Percentiles rank a stretch among this genome's conserved stretches.
These are phyloP conservation scores for Abrus precatorius DNA, from an alignment of 306 rosid genomes.

Conservation along the genomic window DNA sequence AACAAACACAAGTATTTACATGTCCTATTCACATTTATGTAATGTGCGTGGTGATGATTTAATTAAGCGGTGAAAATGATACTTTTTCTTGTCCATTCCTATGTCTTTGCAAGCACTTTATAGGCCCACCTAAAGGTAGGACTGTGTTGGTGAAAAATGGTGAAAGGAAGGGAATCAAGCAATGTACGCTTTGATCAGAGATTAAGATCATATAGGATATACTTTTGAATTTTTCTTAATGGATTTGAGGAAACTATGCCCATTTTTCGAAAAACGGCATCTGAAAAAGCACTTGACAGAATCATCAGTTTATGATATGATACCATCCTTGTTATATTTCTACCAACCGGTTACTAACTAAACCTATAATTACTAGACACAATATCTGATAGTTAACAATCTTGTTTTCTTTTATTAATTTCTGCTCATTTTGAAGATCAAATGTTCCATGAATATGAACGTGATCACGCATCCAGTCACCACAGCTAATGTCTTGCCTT, in stretches of 20 bases:
- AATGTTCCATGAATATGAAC: background rate
- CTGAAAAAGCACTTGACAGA: slow-evolving; percentile 16
- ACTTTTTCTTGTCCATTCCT: slow-evolving; percentile 4
- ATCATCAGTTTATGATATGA: background rate
- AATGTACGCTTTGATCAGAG: slow-evolving; percentile 38
- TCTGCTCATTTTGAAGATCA: background rate
- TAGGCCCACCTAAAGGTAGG: slow-evolving; percentile 48
- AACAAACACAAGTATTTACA: slow-evolving; percentile 37
- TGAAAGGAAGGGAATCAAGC: slow-evolving; percentile 45
- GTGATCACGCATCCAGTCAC: background rate
- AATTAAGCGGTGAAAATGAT: slow-evolving; percentile 37
- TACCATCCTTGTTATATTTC: too few species aligned
- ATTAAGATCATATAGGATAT: slow-evolving; percentile 38
- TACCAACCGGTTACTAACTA: too few species aligned
- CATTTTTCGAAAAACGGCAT: background rate
- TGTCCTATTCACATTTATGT: slow-evolving; percentile 28
- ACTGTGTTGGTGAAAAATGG: slow-evolving; percentile 36
- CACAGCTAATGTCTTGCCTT: background rate
- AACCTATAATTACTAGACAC: too few species aligned
- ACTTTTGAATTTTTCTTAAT: slow-evolving; percentile 21
- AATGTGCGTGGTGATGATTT: background rate
- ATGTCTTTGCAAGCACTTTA: slow-evolving; percentile 42
- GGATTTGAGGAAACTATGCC: slow-evolving; percentile 30
- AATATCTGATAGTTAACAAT: background rate
- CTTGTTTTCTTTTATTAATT: background rate